A percentile compares a stretch with the other conserved stretches of the same genome.
Evolutionary conservation across 176 grass and related monocot genomes (phyloP).

Genomic region (Bothriochloa decipiens): DNA sequence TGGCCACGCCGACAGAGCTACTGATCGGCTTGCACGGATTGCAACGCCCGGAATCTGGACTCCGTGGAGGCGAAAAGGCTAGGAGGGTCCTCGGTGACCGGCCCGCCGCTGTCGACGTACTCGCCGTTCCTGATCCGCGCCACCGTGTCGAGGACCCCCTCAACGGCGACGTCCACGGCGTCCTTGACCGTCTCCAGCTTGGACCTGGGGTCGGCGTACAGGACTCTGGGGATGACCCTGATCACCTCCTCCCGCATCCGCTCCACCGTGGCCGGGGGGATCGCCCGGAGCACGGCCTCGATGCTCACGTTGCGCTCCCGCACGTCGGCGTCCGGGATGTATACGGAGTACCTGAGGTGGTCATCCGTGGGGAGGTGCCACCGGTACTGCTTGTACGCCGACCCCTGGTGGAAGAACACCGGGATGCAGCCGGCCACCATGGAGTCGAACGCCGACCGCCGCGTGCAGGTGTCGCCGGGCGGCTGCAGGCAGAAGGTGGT

Average conservation of each 20-base stretch:
- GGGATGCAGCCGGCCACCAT: conserved; percentile 60
- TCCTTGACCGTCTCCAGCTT: conserved; percentile 52
- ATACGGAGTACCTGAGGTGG: conserved; percentile 51
- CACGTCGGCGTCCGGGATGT: conserved; percentile 45
- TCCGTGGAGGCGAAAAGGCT: neutral
- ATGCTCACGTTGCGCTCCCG: conserved; percentile 49
- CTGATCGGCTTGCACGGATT: neutral
- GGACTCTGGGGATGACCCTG: conserved; percentile 38
- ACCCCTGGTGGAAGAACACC: conserved; percentile 51
- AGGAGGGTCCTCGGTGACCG: conserved; percentile 2
- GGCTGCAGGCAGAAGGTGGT: conserved; percentile 61
- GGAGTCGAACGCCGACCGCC: conserved; percentile 56
- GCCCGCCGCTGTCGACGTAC: neutral
- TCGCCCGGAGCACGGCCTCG: conserved; percentile 45
- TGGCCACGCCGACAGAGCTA: neutral
- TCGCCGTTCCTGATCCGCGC: neutral
- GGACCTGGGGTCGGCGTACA: conserved; percentile 49
- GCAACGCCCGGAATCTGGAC: conserved; percentile 21
- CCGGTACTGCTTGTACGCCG: conserved; percentile 54
- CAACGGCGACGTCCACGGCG: conserved; percentile 56
- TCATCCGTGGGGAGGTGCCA: conserved; percentile 48
- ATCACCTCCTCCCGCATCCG: conserved; percentile 53
- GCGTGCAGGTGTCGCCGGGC: conserved; percentile 52
- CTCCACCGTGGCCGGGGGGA: conserved; percentile 38
- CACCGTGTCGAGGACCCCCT: conserved; percentile 39